phyloP scores from a whole-genome alignment of 2,329 filamentous ascomycete species.

The Capronia epimyces region DNA sequence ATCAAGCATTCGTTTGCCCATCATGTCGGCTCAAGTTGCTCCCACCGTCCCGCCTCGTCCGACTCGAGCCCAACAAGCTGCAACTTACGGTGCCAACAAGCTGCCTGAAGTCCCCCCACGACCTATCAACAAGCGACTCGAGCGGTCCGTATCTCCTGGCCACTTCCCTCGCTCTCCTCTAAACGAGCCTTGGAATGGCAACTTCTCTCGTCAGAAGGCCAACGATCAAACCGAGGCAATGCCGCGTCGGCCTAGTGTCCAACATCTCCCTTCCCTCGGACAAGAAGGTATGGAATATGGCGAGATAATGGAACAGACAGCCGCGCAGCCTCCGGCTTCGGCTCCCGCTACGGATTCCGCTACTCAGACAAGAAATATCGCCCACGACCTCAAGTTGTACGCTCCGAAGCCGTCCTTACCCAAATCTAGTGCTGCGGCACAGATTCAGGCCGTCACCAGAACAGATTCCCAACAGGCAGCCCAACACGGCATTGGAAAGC shows the following conservation, averaged over 20 bases:
- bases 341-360: conserved; percentile 42
- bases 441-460: conserved; percentile 76
- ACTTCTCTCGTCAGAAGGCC: conserved; percentile 33
- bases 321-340: conserved; percentile 40
- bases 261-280: conserved; percentile 70
- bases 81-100: conserved; percentile 42
- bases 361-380: conserved; percentile 71
- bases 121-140: conserved; percentile 58
- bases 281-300: conserved; percentile 89
- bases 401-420: conserved; percentile 85
- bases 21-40: conserved; percentile 43
- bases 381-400: conserved; percentile 76
- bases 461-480: conserved; percentile 86
- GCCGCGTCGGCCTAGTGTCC: conserved; percentile 67
- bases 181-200: conserved; percentile 57
- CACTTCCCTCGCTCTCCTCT: conserved; percentile 81
- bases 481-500: conserved; percentile 72
- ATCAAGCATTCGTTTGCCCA: conserved; percentile 29
- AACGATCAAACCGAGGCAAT: conserved; percentile 38
- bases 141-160: conserved; percentile 71
- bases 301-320: conserved; percentile 46
- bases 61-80: conserved; percentile 48
- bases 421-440: conserved; percentile 71
- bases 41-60: conserved; percentile 61
- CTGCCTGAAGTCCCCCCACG: conserved; percentile 74